Conservation (phyloP, 2,329 filamentous ascomycete species). For the Pyrenophora graminea region DNA sequence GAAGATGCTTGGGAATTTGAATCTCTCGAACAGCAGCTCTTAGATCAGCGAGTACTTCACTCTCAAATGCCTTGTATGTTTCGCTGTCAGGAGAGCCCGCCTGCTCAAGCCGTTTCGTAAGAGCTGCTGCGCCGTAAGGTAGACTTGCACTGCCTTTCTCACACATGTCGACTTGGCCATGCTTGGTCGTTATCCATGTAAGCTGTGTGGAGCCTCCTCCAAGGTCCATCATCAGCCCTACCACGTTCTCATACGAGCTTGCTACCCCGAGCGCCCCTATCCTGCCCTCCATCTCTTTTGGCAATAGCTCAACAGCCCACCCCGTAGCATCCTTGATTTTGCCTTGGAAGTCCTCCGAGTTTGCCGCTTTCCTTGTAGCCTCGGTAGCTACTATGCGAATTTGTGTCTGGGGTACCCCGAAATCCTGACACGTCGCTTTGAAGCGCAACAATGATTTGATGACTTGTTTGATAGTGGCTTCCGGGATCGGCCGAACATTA, state of each 20-base stretch:
- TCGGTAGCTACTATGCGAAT: constrained; percentile 84
- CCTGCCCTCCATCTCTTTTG: constrained; percentile 79
- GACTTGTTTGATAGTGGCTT: constrained; percentile 67
- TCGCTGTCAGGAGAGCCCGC: constrained; percentile 45
- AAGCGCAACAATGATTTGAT: constrained; percentile 71
- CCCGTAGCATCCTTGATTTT: constrained; percentile 67
- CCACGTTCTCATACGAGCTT: constrained; percentile 70
- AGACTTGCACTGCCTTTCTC: constrained; percentile 63
- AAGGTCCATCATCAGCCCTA: constrained; percentile 83
- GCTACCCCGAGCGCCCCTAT: constrained; percentile 84
- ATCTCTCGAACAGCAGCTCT: constrained; percentile 62
- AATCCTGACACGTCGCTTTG: constrained; percentile 69
- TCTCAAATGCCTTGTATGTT: constrained; percentile 53
- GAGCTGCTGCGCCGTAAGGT: constrained; percentile 71
- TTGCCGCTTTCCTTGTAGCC: constrained; percentile 79
- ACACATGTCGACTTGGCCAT: constrained; percentile 50
- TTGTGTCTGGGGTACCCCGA: constrained; percentile 66
- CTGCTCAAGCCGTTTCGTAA: constrained; percentile 58
- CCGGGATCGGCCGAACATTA: constrained; percentile 57
- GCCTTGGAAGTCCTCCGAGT: constrained; percentile 69
- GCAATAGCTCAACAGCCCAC: constrained; percentile 71
- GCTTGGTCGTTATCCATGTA: constrained; percentile 63
- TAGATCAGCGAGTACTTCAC: constrained; percentile 63
- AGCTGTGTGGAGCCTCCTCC: constrained; percentile 76
- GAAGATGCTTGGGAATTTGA: constrained; percentile 59